Evolutionary conservation across 1,284 basidiomycete genomes (phyloP), one percentile per base, ranked within the genome.

Genomic region (Uromyces viciae-fabae): DNA sequence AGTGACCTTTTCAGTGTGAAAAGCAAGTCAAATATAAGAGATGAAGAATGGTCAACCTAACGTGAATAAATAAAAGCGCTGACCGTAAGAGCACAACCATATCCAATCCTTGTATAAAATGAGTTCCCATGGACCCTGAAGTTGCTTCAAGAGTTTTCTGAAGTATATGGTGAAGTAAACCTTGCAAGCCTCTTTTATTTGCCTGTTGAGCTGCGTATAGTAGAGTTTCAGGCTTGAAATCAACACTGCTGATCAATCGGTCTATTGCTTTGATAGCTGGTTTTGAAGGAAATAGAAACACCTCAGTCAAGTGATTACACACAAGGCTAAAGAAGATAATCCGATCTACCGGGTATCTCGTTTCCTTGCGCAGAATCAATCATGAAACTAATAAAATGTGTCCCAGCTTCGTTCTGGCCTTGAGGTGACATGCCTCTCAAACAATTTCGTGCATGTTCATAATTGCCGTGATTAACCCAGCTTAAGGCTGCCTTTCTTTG

Each of bases 151-250:
- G 68, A 11, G 68, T 52, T 62, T 72, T 71, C 52, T 72, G 77
- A 17, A 80, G 68, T 19, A 80, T 62, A 40, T 71, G 58, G 31
- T 72, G 52, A 9, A 73, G 71, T 54, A 81, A 31, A 7, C 75
- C 60, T 38, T 81, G 54, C 17, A 81, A 56, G 25, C 71, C 71
- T 49, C 49, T 81, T 38, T 81, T 40, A 38, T 68, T 62, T n/a
- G 79, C 79, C 22, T 81, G 72, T 68, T 56, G 56, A 17, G 79
- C 79, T 8, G 79, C 79, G 56, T 64, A 81, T 19, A 74, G 54
- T 42, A 81, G 40, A 3, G 62, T 73, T 56, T 73, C 56, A n/a
- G 79, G 79, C 36, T 73, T 81, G 71, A 81, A 81, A 81, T 81
- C 79, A n/a, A 74, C 14, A 40, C 71, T 64, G 43, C 33, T 52